phyloP scores from a whole-genome alignment of 768 basidiomycete species.

The Amylocystis lapponica region DNA sequence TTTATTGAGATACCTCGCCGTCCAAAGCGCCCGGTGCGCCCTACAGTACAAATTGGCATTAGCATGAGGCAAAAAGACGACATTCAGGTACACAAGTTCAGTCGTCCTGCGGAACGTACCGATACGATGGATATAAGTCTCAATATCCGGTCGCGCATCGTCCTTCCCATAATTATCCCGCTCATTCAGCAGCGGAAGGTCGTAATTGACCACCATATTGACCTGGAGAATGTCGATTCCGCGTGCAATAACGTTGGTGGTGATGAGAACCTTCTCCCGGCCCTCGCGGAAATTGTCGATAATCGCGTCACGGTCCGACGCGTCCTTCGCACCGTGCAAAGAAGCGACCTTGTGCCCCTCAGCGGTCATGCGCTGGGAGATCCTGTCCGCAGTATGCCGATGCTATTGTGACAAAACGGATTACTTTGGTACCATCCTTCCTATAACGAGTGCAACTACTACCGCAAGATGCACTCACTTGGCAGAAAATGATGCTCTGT shows the following conservation, averaged over 20 bases:
- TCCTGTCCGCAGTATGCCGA: constrained; percentile 88
- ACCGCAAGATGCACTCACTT: constrained; percentile 42
- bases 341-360: constrained; percentile 97
- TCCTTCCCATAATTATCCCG: constrained; percentile 38
- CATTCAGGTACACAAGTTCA: not conserved
- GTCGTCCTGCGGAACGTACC: constrained; percentile 43
- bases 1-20: constrained; percentile 96
- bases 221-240: constrained; percentile 99
- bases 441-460: not conserved
- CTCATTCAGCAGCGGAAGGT: constrained; percentile 82
- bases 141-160: constrained; percentile 76
- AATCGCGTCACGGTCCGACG: constrained; percentile 80
- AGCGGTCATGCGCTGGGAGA: constrained; percentile 81
- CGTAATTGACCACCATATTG: constrained; percentile 99
- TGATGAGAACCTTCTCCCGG: constrained; percentile 94
- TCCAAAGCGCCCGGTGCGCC: constrained; percentile 96
- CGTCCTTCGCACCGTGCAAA: constrained; percentile 91
- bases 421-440: too few relatives aligned
- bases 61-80: not conserved
- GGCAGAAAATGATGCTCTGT: constrained; percentile 98
- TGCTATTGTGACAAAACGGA: constrained; percentile 45
- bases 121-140: constrained; percentile 97
- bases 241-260: constrained; percentile 96
- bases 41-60: constrained; percentile 33
- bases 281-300: constrained; percentile 97